These are phyloP conservation scores for Tolypocladium ophioglossoides DNA, from an alignment of 2,329 filamentous ascomycete species.

Conservation along the genomic window DNA sequence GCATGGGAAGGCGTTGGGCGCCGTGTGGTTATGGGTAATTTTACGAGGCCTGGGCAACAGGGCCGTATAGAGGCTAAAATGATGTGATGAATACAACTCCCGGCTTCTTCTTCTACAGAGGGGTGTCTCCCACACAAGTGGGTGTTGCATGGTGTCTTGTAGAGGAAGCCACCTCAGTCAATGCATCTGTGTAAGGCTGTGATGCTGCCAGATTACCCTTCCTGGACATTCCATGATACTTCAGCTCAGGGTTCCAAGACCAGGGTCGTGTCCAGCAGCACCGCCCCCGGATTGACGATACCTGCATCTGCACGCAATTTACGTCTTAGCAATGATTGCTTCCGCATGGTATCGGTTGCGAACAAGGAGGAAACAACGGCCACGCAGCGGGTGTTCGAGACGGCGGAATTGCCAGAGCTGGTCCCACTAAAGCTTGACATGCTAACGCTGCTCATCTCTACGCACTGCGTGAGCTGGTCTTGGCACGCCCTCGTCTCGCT, in stretches of 20 bases:
- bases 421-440: not conserved
- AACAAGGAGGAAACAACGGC: not conserved
- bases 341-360: not conserved
- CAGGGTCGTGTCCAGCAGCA: not conserved
- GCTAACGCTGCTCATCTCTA: not conserved
- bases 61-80: not conserved
- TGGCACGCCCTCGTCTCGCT: not conserved
- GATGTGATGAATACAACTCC: not conserved
- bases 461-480: not conserved
- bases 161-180: not conserved
- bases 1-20: not conserved
- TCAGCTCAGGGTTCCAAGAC: not conserved
- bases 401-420: not conserved
- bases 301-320: not conserved
- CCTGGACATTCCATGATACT: no score
- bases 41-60: not conserved
- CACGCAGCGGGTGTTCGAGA: not conserved
- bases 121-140: no score
- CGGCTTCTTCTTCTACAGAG: not conserved
- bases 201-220: not conserved
- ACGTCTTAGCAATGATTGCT: no score
- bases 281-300: not conserved
- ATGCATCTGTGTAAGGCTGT: not conserved
- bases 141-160: not conserved
- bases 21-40: not conserved